Evolutionary conservation across 2,329 filamentous ascomycete genomes (phyloP), one percentile per base, ranked within the genome.

Genomic region (Pezicula neosporulosa): DNA sequence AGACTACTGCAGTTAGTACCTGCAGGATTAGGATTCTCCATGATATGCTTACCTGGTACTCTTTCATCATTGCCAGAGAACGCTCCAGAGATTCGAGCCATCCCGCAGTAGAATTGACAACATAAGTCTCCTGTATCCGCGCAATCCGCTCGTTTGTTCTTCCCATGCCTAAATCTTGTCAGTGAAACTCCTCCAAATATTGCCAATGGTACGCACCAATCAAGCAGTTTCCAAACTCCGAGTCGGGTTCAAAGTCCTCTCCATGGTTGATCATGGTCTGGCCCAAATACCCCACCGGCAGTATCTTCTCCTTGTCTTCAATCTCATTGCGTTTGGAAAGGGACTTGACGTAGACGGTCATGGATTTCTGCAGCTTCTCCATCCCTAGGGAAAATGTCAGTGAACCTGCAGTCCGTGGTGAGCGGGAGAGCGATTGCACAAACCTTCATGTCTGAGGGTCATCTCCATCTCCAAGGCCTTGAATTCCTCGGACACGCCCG

Each of bases 41-140:
- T 43, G 24, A 13, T 15, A 28, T 18, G 68, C 80, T 49, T 77
- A 93, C 89, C 80, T 97, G 91, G 63, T 96, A 97, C 66, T 97
- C 94, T 69, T 96, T 97, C 90, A 97, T 93, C 79, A 96, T 94
- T 35, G 90, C 86, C 48, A 96, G 72, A 24, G 88, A 95, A 59
- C 91, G 80, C 69, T 97, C 93, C 19, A 96, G 76, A n/a, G 89
- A 91, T 68, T 97, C 91, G 52, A 96, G 77, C 93, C 93, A 97
- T 67, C 82, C 87, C 33, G 83, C 80, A 15, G 88, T 95, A 56
- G 90, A 87, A 62, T 89, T 82, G 33, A 82, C 78, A 43, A 90
- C 83, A 64, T 93, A 96, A 21, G 78, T 83, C 67, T 96, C 93
- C 70, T 97, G 93, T 50, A 90, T 81, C 44, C 90, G 83, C 10